phyloP scores from a whole-genome alignment of 2,329 filamentous ascomycete genomes.

The Neoarthrinium moseri region DNA sequence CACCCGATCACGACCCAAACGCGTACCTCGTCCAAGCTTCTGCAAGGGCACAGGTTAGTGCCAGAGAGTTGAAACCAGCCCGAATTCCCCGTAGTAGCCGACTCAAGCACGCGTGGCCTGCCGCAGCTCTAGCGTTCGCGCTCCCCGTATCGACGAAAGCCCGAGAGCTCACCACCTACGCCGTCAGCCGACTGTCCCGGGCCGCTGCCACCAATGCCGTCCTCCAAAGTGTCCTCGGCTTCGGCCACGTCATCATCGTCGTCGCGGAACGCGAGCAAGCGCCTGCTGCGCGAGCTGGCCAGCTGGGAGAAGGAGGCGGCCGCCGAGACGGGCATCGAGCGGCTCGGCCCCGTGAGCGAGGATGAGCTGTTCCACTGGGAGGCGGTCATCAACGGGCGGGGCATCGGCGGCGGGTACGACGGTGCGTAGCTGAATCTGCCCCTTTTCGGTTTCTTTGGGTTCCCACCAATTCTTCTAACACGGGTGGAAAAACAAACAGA shows the following conservation, averaged over 20 bases:
- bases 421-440: slow-evolving; percentile 33
- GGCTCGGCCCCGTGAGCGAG: slow-evolving; percentile 53
- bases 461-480: neutral
- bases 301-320: slow-evolving; percentile 48
- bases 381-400: slow-evolving; percentile 59
- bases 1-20: too few species aligned
- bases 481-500: slow-evolving; percentile 30
- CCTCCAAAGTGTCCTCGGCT: too few species aligned
- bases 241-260: slow-evolving; percentile 19
- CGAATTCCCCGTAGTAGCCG: too few species aligned
- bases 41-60: too few species aligned
- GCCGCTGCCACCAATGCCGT: too few species aligned
- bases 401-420: slow-evolving; percentile 55
- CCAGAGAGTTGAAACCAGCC: too few species aligned
- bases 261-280: slow-evolving; percentile 50
- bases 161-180: too few species aligned
- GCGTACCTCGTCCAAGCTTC: too few species aligned
- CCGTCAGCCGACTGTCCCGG: too few species aligned
- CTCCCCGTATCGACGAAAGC: slow-evolving; percentile 2
- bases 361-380: slow-evolving; percentile 58
- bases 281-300: slow-evolving; percentile 58
- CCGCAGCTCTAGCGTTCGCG: too few species aligned
- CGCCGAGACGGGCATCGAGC: slow-evolving; percentile 54
- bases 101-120: too few species aligned
- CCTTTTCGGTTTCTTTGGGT: neutral